Base-by-base conservation (phyloP, 805 yeast species). In the Kockiozyma suomiensis region DNA sequence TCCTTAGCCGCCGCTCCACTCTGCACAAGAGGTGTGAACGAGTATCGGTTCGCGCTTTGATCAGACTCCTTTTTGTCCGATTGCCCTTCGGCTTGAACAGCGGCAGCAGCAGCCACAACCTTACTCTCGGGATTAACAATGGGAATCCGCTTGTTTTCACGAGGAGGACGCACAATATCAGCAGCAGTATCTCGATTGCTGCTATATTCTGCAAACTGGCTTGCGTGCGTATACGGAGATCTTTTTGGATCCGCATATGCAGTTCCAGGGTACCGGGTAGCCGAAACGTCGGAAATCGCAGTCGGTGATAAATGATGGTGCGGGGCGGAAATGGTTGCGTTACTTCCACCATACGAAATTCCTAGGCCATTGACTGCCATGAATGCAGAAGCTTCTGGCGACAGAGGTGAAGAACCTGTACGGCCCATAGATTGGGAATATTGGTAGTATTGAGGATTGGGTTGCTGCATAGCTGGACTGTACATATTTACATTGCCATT, bases 131-230 rank as follows among this genome's bases (percentile, higher is more conserved):
- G 63, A 58, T 61, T 50, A 13, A 58, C 51, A 23, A 58, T 61
- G 19, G 65, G 62, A 32, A 61, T 61, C 15, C 65, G 56, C 54
- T 59, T 58, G 40, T 52, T 61, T 45, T 54, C 65, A n/a, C 45
- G 46, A 3, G 62, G 60, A 13, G 60, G 60, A 7, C 52, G 50
- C 25, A 56, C 50, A 35, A 52, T 52, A 2, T 45, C 42, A n/a
- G 23, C 50, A 8, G 37, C 28, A n/a, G n/a, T n/a, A 23, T 56
- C 58, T 19, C 17, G 12, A 32, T 3, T 17, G 19, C 19, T n/a
- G 19, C 26, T 5, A 8, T 41, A 19, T 2, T 19, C 30, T 19
- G 28, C 25, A 21, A 41, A 19, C 46, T 26, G 50, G 23, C 50
- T 35, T 7, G 26, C 37, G n/a, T 17, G 40, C 21, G 5, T 17